Conservation (phyloP, 179 eudicot species). For the Spergularia azorica region DNA sequence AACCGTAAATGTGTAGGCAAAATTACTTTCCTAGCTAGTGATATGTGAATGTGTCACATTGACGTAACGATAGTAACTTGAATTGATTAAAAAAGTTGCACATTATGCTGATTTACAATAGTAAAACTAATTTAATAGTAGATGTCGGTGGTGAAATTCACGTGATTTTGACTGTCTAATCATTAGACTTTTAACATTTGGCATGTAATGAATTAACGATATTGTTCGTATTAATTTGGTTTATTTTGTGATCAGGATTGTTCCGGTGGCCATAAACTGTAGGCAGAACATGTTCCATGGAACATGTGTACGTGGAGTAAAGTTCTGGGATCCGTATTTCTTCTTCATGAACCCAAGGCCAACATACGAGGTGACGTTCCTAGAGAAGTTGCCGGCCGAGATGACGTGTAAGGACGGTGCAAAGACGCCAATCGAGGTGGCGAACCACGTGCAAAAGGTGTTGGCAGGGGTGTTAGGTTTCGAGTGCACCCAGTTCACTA, state of each 20-base stretch:
- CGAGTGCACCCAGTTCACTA: constrained; percentile 82
- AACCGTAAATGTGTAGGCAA: too few relatives aligned
- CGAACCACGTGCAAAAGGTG: constrained; percentile 84
- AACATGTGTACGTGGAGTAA: constrained; percentile 78
- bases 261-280: constrained; percentile 76
- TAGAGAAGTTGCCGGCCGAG: constrained; percentile 63
- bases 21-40: too few relatives aligned
- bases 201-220: too few relatives aligned
- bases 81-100: too few relatives aligned
- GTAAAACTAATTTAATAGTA: too few relatives aligned
- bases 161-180: too few relatives aligned
- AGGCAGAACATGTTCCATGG: constrained; percentile 78
- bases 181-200: too few relatives aligned
- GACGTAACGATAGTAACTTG: too few relatives aligned
- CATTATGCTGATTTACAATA: too few relatives aligned
- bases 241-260: constrained; percentile 47
- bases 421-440: constrained; percentile 77
- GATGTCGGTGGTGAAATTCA: too few relatives aligned
- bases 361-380: constrained; percentile 75
- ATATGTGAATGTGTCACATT: too few relatives aligned
- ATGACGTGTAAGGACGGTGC: constrained; percentile 70
- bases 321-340: constrained; percentile 92
- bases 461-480: constrained; percentile 74
- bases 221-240: background rate
- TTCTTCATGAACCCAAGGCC: constrained; percentile 97